A percentile compares a stretch with the other conserved stretches of the same genome.
phyloP scores from a whole-genome alignment of 352 stramenopile genomes.

The Elongisporangium anandrum region DNA sequence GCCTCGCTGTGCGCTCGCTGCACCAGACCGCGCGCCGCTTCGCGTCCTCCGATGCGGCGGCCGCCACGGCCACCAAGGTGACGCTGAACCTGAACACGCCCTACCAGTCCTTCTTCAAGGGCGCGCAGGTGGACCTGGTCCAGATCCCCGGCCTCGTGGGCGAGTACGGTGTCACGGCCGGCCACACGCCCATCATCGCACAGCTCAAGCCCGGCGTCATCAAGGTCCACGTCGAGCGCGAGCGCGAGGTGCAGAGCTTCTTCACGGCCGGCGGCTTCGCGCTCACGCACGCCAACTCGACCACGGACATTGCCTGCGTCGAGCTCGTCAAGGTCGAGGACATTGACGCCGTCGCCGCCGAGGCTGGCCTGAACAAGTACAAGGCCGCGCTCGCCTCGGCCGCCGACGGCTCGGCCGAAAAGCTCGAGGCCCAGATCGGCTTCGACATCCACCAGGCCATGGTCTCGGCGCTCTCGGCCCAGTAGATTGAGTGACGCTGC shows the following conservation, averaged over 20 bases:
- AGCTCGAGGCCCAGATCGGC: constrained; percentile 94
- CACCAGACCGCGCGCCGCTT: constrained; percentile 60
- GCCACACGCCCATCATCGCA: constrained; percentile 95
- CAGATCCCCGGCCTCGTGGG: constrained; percentile 94
- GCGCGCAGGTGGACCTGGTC: constrained; percentile 86
- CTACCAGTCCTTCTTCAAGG: constrained; percentile 80
- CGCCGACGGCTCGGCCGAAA: constrained; percentile 83
- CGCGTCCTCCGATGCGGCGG: constrained; percentile 37
- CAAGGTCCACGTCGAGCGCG: constrained; percentile 79
- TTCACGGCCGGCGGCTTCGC: constrained; percentile 97
- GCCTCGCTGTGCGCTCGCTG: constrained; percentile 47
- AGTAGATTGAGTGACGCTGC: constrained; percentile 25
- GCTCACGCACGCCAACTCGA: constrained; percentile 94
- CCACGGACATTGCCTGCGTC: constrained; percentile 96
- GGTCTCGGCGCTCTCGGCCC: constrained; percentile 80
- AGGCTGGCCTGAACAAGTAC: constrained; percentile 89
- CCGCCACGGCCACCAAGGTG: constrained; percentile 67
- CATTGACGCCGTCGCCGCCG: constrained; percentile 88
- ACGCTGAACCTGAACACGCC: constrained; percentile 84
- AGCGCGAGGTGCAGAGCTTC: constrained; percentile 93
- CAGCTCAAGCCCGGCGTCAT: constrained; percentile 97
- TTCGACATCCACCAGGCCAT: constrained; percentile 94
- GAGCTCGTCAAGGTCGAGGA: constrained; percentile 97
- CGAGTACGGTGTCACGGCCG: constrained; percentile 97
- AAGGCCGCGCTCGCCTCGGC: constrained; percentile 81